Conservation (phyloP, 352 stramenopile species). For the Phytophthora cajani region DNA sequence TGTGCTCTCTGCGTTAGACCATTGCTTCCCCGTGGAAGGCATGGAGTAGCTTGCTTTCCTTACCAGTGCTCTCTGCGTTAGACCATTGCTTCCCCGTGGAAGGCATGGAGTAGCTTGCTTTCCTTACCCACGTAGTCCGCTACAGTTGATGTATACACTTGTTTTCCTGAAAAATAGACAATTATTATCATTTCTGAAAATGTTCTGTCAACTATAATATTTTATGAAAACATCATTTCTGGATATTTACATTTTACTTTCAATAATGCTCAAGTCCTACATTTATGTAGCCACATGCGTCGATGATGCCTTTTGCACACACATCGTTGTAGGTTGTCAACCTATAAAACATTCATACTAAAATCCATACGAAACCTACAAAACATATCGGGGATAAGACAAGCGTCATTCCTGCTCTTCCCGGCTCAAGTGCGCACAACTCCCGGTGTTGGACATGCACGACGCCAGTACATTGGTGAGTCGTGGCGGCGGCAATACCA, state of each 20-base stretch:
- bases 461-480: conserved; percentile 30
- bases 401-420: conserved; percentile 19
- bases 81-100: conserved; percentile 22
- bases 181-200: too few relatives aligned
- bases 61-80: conserved; percentile 16
- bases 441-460: conserved; percentile 7
- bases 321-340: conserved; percentile 2
- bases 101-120: conserved; percentile 1
- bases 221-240: too few relatives aligned
- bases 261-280: too few relatives aligned
- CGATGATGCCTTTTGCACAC: not conserved
- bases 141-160: too few relatives aligned
- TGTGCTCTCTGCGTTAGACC: conserved; percentile 21
- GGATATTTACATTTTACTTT: too few relatives aligned
- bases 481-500: conserved; percentile 10
- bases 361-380: conserved; percentile 12
- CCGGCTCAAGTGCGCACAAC: conserved; percentile 14
- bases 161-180: too few relatives aligned
- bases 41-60: not conserved
- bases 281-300: too few relatives aligned
- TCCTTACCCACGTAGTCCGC: too few relatives aligned
- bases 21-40: conserved; percentile 20
- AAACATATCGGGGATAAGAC: conserved; percentile 11
- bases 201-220: too few relatives aligned
- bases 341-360: not conserved